Evolutionary conservation across 371 early-diverging fungal species (phyloP), one percentile per base, ranked within the genome.

Genomic region (Mucor irregularis): DNA sequence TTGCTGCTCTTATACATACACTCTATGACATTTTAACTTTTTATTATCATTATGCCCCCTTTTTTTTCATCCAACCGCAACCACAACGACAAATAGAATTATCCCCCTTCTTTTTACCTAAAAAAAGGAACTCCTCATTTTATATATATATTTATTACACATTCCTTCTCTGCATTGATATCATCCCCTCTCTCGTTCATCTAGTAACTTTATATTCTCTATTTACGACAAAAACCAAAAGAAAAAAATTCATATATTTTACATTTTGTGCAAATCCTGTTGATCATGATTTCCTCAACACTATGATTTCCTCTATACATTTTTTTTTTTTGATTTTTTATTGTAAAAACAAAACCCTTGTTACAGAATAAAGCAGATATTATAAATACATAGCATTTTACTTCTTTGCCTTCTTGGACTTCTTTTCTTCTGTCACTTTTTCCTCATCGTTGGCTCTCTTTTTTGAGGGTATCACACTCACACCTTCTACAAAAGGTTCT

Each of bases 401-500:
- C 42, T 51, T 47, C 35, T 56, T 57, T 21, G 38, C 34, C 21
- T 62, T 50, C 46, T 47, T 58, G 8, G 35, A 2, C 38, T 52
- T 49, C 30, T 49, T 35, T n/a, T 31, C 49, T 37, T 24, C 35
- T 6, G 17, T 22, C 38, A 8, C 22, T 3, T 19, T 37, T 22
- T 34, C 39, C 7, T 51, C 47, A 22, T 50, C 38, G 10, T 26
- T 46, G 6, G 61, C 22, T 33, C 58, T 28, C 31, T 53, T 53
- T 14, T 29, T 65, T 53, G 39, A 10, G 19, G 64, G 49, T 34
- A 49, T 14, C 7, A 51, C 46, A 35, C 43, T 56, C 11, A 44
- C 35, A 38, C 52, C 53, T 37, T 56, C 57, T 0, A 53, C 52
- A 39, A 40, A 43, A 3, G 94, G 93, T 54, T 86, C 82, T 8